Evolutionary conservation across 768 basidiomycete species (phyloP), one percentile per base, ranked within the genome.

Genomic region (Termitomyces sp.): DNA sequence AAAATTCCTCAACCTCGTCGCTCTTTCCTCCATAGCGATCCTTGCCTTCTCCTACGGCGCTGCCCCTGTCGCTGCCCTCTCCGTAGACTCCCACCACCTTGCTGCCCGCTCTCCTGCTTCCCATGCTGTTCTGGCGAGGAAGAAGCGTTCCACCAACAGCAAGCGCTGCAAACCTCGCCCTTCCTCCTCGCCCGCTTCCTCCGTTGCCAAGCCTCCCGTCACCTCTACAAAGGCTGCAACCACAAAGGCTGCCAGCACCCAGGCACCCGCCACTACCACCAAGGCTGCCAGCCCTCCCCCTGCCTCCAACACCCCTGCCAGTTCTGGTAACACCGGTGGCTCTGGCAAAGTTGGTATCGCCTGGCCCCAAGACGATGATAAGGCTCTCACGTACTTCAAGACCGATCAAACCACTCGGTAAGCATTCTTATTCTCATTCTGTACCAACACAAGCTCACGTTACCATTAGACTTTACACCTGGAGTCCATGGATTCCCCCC

Each of bases 151-250:
- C 8, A 68, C 70, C 63, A 72, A 71, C 50, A 60, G 66, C 55
- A 79, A 80, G 69, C 84, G 83, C 55, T 91, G 90, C 84, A 85
- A 82, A 71, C 75, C 81, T 28, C 79, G 82, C 48, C 71, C 84
- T 8, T 59, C 79, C 28, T 63, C 77, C 3, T 63, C 73, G 12
- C 53, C 66, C 45, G 42, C 55, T 16, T 48, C 49, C n/a, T 24
- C 67, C 33, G 64, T 63, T 39, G 60, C 64, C 28, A n/a, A n/a
- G n/a, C n/a, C 56, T 57, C 64, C 63, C 52, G 59, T 49, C 58
- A 64, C 42, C 56, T 48, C 63, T 63, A 35, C 56, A 67, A 54
- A 53, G 36, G 36, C 52, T 8, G 52, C 46, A 24, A 24, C 46
- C 13, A 24, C 22, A 22, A 28, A 28, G 28, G 13, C 46, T 48